Evolutionary conservation across 139 green algal genomes (phyloP), one percentile per base, ranked within the genome.

Genomic region (Pycnococcus provasolii): DNA sequence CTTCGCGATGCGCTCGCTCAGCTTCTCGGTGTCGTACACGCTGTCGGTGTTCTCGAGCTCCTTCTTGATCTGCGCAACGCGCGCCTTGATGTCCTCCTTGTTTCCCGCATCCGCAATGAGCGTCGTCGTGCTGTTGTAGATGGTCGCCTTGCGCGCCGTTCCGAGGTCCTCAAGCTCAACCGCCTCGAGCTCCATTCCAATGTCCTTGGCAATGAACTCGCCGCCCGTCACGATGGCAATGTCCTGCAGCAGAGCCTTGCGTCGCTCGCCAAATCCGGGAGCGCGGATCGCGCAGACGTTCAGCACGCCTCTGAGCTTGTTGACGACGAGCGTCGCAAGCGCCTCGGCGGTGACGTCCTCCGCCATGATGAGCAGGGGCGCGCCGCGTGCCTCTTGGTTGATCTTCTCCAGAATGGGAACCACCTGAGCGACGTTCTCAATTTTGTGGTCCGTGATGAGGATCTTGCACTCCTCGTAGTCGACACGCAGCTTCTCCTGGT

Each of bases 1-100:
- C 90, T 98, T 98, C 68, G 93, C 93, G 62, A 99, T 97, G 77
- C 93, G 89, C 84, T 99, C 93, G 0, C 66, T 83, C 37, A 99
- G 88, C 90, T 99, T 99, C 86, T 99, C 86, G 0, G 87, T 96
- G 84, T 98, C 92, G 72, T 98, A 98, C 54, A 96, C 84, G 3
- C 66, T 86, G 81, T 98, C 93, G 2, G 90, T 96, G 71, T 95
- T 84, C 8, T 78, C 60, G 70, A 98, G 84, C 83, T 98, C 92
- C 80, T 95, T 90, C 85, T 96, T 96, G 76, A 96, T 85, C 76
- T 96, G 92, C 50, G 82, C 79, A 2, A 98, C 80, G 60, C 92
- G 87, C 70, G 90, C 84, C 57, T 90, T 76, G 66, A 98, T 98
- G 81, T 98, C 92, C n/a, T 98, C 92, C 77, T 88, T 88, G 81